Conservation (phyloP, 257 asterid genomes). For the Jasminum sambac region DNA sequence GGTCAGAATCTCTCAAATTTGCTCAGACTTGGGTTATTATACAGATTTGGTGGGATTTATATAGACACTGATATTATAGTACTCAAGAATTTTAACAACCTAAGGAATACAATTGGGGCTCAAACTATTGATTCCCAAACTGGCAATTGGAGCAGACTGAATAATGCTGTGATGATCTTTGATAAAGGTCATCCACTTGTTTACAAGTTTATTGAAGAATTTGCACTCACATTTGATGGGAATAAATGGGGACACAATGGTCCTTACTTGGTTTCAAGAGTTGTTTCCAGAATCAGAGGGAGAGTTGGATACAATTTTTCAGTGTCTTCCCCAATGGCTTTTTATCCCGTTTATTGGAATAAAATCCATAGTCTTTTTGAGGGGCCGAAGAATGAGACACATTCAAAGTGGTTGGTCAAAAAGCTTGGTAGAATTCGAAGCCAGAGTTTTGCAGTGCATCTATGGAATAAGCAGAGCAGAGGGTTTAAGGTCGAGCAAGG, state of each 20-base stretch:
- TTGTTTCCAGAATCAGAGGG: constrained; percentile 55
- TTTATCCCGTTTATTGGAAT: constrained; percentile 95
- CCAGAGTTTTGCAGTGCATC: constrained; percentile 63
- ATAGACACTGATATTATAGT: constrained; percentile 75
- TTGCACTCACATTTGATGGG: constrained; percentile 90
- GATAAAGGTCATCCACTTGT: constrained; percentile 75
- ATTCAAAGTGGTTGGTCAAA: constrained; percentile 57
- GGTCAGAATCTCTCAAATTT: constrained; percentile 86
- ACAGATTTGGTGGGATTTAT: constrained; percentile 88
- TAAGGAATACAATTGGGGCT: constrained; percentile 76
- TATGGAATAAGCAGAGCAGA: constrained; percentile 93
- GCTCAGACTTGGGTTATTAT: constrained; percentile 74
- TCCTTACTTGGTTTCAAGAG: constrained; percentile 90
- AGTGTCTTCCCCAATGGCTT: constrained; percentile 67
- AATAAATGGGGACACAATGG: constrained; percentile 98
- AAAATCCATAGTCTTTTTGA: constrained; percentile 56
- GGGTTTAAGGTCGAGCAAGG: constrained; percentile 55
- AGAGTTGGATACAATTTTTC: constrained; percentile 66
- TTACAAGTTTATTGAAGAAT: constrained; percentile 83
- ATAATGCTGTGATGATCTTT: constrained; percentile 90
- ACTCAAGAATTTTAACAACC: constrained; percentile 45
- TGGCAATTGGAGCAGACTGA: constrained; percentile 76
- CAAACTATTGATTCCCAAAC: constrained; percentile 62
- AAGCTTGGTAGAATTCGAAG: constrained; percentile 59
- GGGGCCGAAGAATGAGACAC: constrained; percentile 53